Conservation (phyloP, 352 stramenopile species). For the Pythium periplocum region DNA sequence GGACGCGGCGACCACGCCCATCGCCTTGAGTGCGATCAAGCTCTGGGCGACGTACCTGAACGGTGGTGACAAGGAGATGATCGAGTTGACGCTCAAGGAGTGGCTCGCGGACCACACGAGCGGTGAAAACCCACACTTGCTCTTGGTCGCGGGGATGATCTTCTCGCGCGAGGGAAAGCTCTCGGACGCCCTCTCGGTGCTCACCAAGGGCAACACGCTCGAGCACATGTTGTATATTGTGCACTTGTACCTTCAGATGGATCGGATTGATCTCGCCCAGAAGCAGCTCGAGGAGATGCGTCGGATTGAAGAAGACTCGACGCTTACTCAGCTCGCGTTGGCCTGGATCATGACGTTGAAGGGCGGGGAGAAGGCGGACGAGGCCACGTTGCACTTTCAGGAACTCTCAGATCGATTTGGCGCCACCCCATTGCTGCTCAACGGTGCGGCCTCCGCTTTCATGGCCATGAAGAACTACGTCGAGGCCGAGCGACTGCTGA, state of each 20-base stretch:
- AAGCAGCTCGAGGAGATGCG: constrained; percentile 88
- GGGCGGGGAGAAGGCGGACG: constrained; percentile 77
- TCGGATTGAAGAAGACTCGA: constrained; percentile 94
- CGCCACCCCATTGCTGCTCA: constrained; percentile 88
- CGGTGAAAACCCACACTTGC: constrained; percentile 86
- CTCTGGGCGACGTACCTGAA: constrained; percentile 84
- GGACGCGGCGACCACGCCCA: constrained; percentile 54
- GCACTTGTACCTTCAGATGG: constrained; percentile 90
- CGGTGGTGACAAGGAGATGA: constrained; percentile 79
- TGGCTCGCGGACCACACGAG: constrained; percentile 82
- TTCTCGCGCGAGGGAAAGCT: constrained; percentile 90
- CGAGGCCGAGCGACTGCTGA: constrained; percentile 85
- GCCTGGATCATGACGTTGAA: constrained; percentile 87
- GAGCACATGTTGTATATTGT: constrained; percentile 91
- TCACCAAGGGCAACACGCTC: constrained; percentile 88
- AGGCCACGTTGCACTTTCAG: constrained; percentile 92
- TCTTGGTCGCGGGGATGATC: constrained; percentile 92
- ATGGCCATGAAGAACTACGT: constrained; percentile 90
- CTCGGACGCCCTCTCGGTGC: constrained; percentile 91
- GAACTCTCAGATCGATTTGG: constrained; percentile 94
- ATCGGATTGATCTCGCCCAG: constrained; percentile 91
- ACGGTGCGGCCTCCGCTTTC: constrained; percentile 88
- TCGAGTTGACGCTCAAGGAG: constrained; percentile 88
- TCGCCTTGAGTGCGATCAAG: constrained; percentile 80
- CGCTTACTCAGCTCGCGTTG: constrained; percentile 91